Base-by-base conservation (phyloP, 257 asterid species). In the Buddleja alternifolia region DNA sequence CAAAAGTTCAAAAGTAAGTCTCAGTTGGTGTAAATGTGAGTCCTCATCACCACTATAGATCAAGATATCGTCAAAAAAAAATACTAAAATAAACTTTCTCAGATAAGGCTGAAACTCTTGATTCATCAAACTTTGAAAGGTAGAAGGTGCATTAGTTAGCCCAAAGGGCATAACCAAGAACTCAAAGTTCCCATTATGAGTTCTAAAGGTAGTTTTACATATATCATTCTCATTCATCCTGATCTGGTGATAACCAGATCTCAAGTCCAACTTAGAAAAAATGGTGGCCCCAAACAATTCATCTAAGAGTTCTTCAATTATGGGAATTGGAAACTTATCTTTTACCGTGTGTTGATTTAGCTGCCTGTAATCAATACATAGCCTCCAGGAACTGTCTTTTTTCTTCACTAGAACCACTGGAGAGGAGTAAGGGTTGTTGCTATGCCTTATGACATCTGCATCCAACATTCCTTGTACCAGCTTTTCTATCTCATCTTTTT, bases 121-220 rank as follows among this genome's bases (percentile, higher is more conserved):
- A 7, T 73, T 78, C 72, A 70, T 78, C 0, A 23, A 1, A 0
- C 59, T 8, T 32, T 74, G 72, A 36, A 74, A 70, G 0, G 69
- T 50, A 0, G 78, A 14, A 0, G 74, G 83, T 0, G 77, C 76
- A 78, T 76, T 72, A 0, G 53, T 57, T 0, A 72, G 48, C 0
- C 71, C 71, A 16, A 64, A 78, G 0, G 74, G 69, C 73, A 73
- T 65, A 0, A 66, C 69, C 0, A 68, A 1, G 17, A 42, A 67
- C 20, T 74, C 78, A 17, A 19, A 59, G 10, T 57, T 63, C 0
- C 78, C 70, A 1, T 17, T 1, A 17, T 74, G 74, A 0, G 65
- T 67, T 6, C 47, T 6, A 15, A 74, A 74, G 2, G 66, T 46
- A 0, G 73, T 45, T 20, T 55, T 66, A 0, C 12, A 24, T 2